Evolutionary conservation across 129 eudicot species (phyloP), one percentile per base, ranked within the genome.

Genomic region (Arctium lappa): DNA sequence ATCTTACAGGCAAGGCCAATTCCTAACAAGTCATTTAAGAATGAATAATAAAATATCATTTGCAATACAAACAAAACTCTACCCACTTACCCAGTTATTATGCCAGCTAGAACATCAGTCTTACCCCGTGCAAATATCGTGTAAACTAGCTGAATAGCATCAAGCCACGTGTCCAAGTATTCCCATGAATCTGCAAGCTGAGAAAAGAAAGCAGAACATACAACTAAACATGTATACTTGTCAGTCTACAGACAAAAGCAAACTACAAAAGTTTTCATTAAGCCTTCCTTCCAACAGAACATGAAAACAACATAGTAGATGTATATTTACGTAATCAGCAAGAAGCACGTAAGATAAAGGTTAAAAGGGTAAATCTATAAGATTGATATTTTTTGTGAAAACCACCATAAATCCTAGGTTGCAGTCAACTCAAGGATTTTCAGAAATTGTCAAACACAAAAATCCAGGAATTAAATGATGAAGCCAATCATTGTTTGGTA

Each of bases 181-280:
- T 95, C 99, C 95, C 99, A 93, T 27, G 99, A 89, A 85, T 95
- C 99, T 76, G 97, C 95, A 87, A 95, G 84, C 98, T 93, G 92
- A 62, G 70, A 33, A 56, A 85, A 80, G 3, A 4, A 84, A 34
- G 63, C 22, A 29, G 70, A 40, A 1, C 40, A 65, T 68, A 38
- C 5, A 29, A 65, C 37, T 33, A 32, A 48, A 46, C 29, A 31
- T 76, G 69, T 50, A 8, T 16, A 40, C 30, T 36, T 15, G 48
- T 72, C 18, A 18, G 70, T 18, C 30, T 18, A 18, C 70, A 63
- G 31, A 12, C 12, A 63, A 63, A 63, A 63, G 32, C 30, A 63
- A 22, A 63, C 33, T 63, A 63, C 32, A 63, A 22, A 63, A 66
- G 32, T 66, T 66, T 27, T 66, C 71, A 9, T 27, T 8, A 22